Evolutionary conservation across 2,329 filamentous ascomycete species (phyloP), one percentile per base, ranked within the genome.

Genomic region (Pestalotiopsis sp.): DNA sequence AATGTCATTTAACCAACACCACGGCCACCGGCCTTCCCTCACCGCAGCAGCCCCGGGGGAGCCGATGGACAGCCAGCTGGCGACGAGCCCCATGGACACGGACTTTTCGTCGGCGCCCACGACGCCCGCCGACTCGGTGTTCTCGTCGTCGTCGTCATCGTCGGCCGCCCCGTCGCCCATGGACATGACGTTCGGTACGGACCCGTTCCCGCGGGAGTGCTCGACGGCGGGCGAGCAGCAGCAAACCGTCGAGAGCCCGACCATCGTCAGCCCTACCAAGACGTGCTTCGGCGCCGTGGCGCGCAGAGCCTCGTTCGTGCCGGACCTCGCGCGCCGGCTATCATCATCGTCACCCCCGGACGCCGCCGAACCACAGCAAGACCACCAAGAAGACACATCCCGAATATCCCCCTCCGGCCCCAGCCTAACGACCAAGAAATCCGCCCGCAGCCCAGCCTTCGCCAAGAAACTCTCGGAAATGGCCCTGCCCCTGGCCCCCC

Each of bases 401-500:
- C 24, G 3, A 24, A 24, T 24, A 26, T 26, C 24, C 60, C n/a
- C 35, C 39, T 66, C 77, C 83, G 5, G 78, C 79, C 67, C 78
- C 75, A 68, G 84, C 30, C 22, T 17, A 2, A 24, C 3, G 1
- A 35, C 20, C 13, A 52, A 22, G 44, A 52, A n/a, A 52, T n/a
- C 17, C 40, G 13, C 13, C 13, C 13, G 17, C 7, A 48, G 85
- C 78, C 85, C 85, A 0, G 83, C 78, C 6, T 85, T 94, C 69
- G 80, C 82, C 9, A 78, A 82, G 70, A 93, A 93, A 75, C 84
- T 94, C 68, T 74, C 81, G 26, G 86, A 91, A 71, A 90, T 94
- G 85, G 84, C 86, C 22, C 85, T 92, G 11, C 84, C 83, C 24
- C 86, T 94, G 26, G 85, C 86, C 0, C 91, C 91, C 1, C 87